These are phyloP conservation scores for Streptanthus diversifolius DNA, from an alignment of 345 rosid species.

Conservation along the genomic window DNA sequence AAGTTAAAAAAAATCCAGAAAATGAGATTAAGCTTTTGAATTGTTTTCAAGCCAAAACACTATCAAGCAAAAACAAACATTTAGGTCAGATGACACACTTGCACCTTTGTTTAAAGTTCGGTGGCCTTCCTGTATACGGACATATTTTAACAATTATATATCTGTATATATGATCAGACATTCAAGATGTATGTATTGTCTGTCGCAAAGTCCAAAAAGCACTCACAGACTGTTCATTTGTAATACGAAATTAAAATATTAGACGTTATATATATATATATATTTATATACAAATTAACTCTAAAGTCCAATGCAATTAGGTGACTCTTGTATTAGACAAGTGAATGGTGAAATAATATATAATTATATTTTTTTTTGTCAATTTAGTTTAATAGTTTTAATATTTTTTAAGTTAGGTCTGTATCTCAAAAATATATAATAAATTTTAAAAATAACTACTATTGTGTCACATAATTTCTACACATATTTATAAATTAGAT, in stretches of 20 bases:
- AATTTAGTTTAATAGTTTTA: no score
- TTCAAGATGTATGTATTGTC: slow-evolving; percentile 2
- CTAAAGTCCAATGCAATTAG: slow-evolving; percentile 26
- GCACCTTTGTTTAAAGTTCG: slow-evolving; percentile 19
- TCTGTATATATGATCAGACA: background rate
- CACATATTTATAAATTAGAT: no score
- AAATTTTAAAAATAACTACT: no score
- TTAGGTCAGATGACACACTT: slow-evolving; percentile 12
- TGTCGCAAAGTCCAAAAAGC: slow-evolving; percentile 30
- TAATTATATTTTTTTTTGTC: no score
- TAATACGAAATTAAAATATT: background rate
- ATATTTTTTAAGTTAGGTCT: no score
- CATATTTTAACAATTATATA: background rate
- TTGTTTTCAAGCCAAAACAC: background rate
- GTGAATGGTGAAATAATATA: slow-evolving; percentile 18
- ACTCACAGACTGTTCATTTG: slow-evolving; percentile 21
- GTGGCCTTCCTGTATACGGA: slow-evolving; percentile 11
- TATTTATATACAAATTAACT: background rate
- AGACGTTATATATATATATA: background rate
- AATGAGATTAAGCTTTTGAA: no score
- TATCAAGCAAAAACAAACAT: background rate
- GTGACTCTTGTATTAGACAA: slow-evolving; percentile 4
- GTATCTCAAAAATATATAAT: no score
- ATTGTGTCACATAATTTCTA: no score
- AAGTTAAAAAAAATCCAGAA: no score